phyloP scores from a whole-genome alignment of 2,329 filamentous ascomycete genomes.

The Myrmaecium sp. region DNA sequence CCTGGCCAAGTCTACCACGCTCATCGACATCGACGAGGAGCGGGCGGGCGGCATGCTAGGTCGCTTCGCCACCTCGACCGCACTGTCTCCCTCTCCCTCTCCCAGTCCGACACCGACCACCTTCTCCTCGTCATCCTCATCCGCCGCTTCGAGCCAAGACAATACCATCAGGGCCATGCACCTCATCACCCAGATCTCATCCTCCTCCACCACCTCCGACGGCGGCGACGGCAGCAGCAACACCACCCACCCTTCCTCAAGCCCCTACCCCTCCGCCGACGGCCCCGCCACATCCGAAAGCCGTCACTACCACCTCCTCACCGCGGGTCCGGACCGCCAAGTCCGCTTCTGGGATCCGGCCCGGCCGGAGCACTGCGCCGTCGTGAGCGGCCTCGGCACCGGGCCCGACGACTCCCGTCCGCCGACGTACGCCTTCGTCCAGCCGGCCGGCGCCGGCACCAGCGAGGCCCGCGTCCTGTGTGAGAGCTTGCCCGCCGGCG shows the following conservation, averaged over 20 bases:
- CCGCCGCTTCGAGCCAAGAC: neutral
- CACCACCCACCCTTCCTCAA: too few relatives aligned
- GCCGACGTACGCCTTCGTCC: too few relatives aligned
- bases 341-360: conserved; percentile 87
- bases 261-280: neutral
- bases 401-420: conserved; percentile 55
- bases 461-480: conserved; percentile 3
- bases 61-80: conserved; percentile 59
- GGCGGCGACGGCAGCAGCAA: conserved; percentile 2
- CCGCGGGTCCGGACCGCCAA: conserved; percentile 76
- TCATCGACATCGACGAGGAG: conserved; percentile 77
- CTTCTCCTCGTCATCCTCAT: conserved; percentile 10
- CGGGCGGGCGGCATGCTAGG: conserved; percentile 62
- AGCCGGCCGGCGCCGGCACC: conserved; percentile 21
- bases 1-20: conserved; percentile 39
- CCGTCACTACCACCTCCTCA: conserved; percentile 65
- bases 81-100: too few relatives aligned
- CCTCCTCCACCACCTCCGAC: neutral
- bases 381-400: conserved; percentile 61
- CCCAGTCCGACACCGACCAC: conserved; percentile 2
- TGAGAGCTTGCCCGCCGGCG: conserved; percentile 6
- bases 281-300: conserved; percentile 41
- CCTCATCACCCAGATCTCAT: conserved; percentile 36
- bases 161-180: conserved; percentile 23
- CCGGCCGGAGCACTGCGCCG: conserved; percentile 56